These are phyloP conservation scores for Incumbomyces delicatus DNA, from an alignment of 2,329 filamentous ascomycete genomes.

Conservation along the genomic window DNA sequence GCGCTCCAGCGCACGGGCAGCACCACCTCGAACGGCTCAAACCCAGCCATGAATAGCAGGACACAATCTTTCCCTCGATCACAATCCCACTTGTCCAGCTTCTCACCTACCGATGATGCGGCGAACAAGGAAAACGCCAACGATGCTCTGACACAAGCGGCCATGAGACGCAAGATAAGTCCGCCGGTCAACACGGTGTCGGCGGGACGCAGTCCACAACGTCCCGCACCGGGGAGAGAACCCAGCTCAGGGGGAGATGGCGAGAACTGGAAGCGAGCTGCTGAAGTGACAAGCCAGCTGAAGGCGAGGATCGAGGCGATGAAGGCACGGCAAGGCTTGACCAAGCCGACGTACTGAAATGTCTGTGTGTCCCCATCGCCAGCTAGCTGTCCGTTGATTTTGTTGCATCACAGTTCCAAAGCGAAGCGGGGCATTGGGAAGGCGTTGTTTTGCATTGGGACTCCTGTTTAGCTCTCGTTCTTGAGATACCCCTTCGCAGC, in stretches of 20 bases:
- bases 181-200: constrained; percentile 31
- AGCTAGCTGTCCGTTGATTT: too few relatives aligned
- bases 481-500: background rate
- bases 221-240: constrained; percentile 10
- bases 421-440: background rate
- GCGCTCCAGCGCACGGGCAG: constrained; percentile 18
- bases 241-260: constrained; percentile 44
- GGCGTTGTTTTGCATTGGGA: background rate
- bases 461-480: background rate
- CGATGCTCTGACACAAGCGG: constrained; percentile 26
- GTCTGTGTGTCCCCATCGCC: too few relatives aligned
- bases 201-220: constrained; percentile 24
- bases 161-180: constrained; percentile 35
- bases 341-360: constrained; percentile 22
- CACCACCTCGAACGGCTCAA: constrained; percentile 8
- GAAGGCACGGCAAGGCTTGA: constrained; percentile 54
- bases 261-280: constrained; percentile 94
- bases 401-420: background rate
- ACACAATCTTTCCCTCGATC: constrained; percentile 25
- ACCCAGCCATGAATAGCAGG: background rate
- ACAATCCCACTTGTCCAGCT: constrained; percentile 31
- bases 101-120: constrained; percentile 45
- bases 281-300: constrained; percentile 92
- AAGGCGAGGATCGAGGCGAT: constrained; percentile 98
- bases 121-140: constrained; percentile 59